Evolutionary conservation across 768 basidiomycete species (phyloP), one percentile per base, ranked within the genome.

Genomic region (Tylopilus vinaceipallidus): DNA sequence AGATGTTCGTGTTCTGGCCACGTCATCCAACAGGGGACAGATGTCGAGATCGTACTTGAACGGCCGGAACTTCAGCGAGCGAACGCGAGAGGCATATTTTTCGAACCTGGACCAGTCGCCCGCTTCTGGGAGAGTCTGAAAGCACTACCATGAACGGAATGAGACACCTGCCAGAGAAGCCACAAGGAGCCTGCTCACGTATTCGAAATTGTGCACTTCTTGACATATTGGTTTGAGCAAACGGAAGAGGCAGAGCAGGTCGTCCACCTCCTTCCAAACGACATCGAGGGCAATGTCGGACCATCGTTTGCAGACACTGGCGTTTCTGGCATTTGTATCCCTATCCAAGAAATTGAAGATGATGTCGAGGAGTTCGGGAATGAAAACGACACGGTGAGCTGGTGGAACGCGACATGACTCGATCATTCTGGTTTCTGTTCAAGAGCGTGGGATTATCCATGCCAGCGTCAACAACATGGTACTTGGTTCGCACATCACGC

Each of bases 351-450:
- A 76, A 27, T 64, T 64, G 61, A 85, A 79, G 9, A 86, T 68
- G 61, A 80, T 74, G 44, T 80, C 75, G 20, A 84, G 67, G 0
- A 86, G 73, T 61, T 86, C 84, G 1, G 83, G 79, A 19, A 83
- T 81, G 24, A 60, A 67, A 1, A 84, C 60, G 6, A 79, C 76
- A 30, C 76, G 56, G 26, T 52, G 50, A 23, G 49, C 32, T 22
- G 39, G 32, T 8, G n/a, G n/a, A 9, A 17, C 7, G 33, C 4
- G 23, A 19, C 9, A 23, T 27, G 24, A 1, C 8, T 34, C 23
- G 39, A 26, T 20, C 50, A 50, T 40, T 13, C 23, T 40, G 38
- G 38, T 33, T 33, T 33, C 27, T 11, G 19, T 26, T 2, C 16
- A 40, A 14, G 27, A 34, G 10, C 30, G 33, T 42, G 33, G 16